These are phyloP conservation scores for Fraxinus ornus DNA, from an alignment of 305 asterid genomes.

Conservation along the genomic window DNA sequence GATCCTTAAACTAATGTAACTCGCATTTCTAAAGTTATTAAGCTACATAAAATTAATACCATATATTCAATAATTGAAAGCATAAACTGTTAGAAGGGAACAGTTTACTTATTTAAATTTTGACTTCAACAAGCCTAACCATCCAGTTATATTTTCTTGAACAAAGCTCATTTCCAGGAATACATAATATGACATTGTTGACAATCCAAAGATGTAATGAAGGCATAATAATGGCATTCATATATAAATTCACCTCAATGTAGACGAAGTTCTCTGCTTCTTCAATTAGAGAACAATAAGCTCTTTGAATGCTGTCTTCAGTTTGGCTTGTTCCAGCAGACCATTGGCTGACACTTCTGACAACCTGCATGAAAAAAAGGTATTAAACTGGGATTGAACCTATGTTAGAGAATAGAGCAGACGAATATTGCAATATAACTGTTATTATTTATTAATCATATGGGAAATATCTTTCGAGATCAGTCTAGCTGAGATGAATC, in stretches of 20 bases:
- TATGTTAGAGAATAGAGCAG: not conserved
- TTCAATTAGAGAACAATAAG: slow-evolving; percentile 87
- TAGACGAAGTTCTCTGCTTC: slow-evolving; percentile 81
- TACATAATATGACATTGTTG: not conserved
- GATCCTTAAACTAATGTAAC: not conserved
- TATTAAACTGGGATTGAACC: slow-evolving; percentile 4
- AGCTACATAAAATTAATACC: not conserved
- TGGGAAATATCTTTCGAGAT: slow-evolving; percentile 2
- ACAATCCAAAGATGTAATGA: not conserved
- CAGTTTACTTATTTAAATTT: not conserved
- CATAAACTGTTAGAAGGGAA: not conserved
- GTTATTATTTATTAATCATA: slow-evolving; percentile 5
- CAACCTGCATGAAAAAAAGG: slow-evolving; percentile 48
- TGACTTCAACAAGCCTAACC: not conserved
- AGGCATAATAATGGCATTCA: slow-evolving; percentile 1
- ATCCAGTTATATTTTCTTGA: not conserved
- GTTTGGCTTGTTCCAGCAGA: slow-evolving; percentile 95
- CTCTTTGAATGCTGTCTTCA: slow-evolving; percentile 95
- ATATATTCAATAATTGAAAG: not conserved
- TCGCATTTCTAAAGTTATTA: not conserved
- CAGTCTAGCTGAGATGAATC: slow-evolving; percentile 9
- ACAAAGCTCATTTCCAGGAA: not conserved
- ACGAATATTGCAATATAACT: not conserved
- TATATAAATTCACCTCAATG: slow-evolving; percentile 62
- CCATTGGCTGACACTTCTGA: slow-evolving; percentile 98